Evolutionary conservation across 768 basidiomycete genomes (phyloP).

Genomic region (Mycena indigotica): DNA sequence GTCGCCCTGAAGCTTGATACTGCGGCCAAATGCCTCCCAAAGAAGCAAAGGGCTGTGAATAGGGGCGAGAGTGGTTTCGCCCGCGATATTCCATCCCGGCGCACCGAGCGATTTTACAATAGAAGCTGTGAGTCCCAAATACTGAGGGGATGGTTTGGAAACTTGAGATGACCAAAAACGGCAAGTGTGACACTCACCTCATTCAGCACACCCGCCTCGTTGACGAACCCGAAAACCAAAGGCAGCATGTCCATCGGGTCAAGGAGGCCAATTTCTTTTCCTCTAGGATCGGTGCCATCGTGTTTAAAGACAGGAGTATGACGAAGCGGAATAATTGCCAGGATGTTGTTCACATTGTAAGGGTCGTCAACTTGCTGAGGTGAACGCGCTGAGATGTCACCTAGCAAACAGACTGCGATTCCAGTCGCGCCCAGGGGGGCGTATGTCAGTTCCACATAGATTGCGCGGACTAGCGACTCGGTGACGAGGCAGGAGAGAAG

Average conservation of each 20-base stretch:
- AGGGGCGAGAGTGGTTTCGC: slow-evolving; percentile 25
- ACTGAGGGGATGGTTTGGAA: slow-evolving; percentile 26
- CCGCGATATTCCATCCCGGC: slow-evolving; percentile 31
- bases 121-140: slow-evolving; percentile 28
- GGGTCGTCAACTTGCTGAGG: slow-evolving; percentile 18
- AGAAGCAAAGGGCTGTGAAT: slow-evolving; percentile 41
- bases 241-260: slow-evolving; percentile 60
- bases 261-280: slow-evolving; percentile 48
- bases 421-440: slow-evolving; percentile 37
- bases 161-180: not conserved
- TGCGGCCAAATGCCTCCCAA: slow-evolving; percentile 46
- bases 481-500: slow-evolving; percentile 61
- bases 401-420: slow-evolving; percentile 43
- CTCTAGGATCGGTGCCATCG: slow-evolving; percentile 30
- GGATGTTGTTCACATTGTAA: slow-evolving; percentile 39
- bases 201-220: slow-evolving; percentile 3
- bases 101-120: slow-evolving; percentile 30
- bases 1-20: slow-evolving; percentile 36
- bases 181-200: slow-evolving; percentile 10
- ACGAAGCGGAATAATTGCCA: slow-evolving; percentile 50
- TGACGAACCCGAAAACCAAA: slow-evolving; percentile 36
- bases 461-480: slow-evolving; percentile 52
- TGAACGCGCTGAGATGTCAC: slow-evolving; percentile 29
- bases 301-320: slow-evolving; percentile 50
- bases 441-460: slow-evolving; percentile 43